Percentiles rank a stretch among this genome's conserved stretches.
Conservation (phyloP, 768 basidiomycete species). For the Lactarius hatsudake region DNA sequence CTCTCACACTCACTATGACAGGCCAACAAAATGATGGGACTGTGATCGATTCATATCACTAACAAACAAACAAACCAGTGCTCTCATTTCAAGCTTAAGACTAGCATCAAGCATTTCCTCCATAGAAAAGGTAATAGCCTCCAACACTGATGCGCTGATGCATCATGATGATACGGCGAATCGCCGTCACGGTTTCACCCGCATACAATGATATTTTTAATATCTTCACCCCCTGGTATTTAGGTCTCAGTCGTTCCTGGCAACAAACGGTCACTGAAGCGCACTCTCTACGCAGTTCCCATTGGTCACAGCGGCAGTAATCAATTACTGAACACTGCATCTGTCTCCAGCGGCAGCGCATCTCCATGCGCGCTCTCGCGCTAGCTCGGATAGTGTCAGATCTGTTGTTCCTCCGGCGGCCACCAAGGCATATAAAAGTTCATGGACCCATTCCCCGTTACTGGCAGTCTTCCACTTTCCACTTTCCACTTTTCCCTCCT, state of each 20-base stretch:
- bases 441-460: neutral
- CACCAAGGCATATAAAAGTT: slow-evolving; percentile 5
- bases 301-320: slow-evolving; percentile 1
- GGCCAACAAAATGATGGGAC: neutral
- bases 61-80: neutral
- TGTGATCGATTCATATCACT: neutral
- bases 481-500: neutral
- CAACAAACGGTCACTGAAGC: neutral
- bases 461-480: neutral
- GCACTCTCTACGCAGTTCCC: neutral
- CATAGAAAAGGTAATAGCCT: neutral
- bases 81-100: neutral
- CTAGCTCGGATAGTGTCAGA: neutral
- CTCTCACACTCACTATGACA: neutral
- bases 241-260: slow-evolving; percentile 10
- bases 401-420: neutral
- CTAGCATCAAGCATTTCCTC: neutral
- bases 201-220: neutral
- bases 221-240: neutral
- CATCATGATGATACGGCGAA: slow-evolving; percentile 4
- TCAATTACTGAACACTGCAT: neutral
- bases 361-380: neutral
- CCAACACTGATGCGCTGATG: neutral
- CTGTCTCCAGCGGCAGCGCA: neutral
- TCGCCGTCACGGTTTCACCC: neutral